phyloP scores from a whole-genome alignment of 805 yeast genomes.

The Hanseniaspora guilliermondii region DNA sequence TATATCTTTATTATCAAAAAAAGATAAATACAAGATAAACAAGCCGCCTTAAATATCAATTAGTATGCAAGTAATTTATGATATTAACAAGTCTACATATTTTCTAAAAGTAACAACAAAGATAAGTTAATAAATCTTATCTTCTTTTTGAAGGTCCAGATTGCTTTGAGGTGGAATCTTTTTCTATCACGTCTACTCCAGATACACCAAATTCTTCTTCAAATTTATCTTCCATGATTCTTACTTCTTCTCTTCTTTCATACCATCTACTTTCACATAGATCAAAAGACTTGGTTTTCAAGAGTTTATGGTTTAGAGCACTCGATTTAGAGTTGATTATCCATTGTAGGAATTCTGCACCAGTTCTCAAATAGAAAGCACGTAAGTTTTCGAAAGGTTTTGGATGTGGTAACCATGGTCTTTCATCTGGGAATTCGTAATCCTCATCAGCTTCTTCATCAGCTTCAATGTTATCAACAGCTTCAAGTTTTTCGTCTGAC shows the following conservation, averaged over 20 bases:
- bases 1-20: too few species aligned
- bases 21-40: too few species aligned
- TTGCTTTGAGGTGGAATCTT: slow-evolving; percentile 37
- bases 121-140: slow-evolving; percentile 19
- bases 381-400: slow-evolving; percentile 80
- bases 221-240: slow-evolving; percentile 73
- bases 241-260: slow-evolving; percentile 92
- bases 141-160: slow-evolving; percentile 39
- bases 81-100: background rate
- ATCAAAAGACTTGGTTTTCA: slow-evolving; percentile 81
- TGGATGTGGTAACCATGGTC: slow-evolving; percentile 97
- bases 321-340: slow-evolving; percentile 66
- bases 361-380: slow-evolving; percentile 74
- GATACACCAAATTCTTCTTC: slow-evolving; percentile 89
- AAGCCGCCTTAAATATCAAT: background rate
- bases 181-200: slow-evolving; percentile 54
- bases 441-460: slow-evolving; percentile 49
- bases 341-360: slow-evolving; percentile 84
- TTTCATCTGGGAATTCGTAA: slow-evolving; percentile 70
- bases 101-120: background rate
- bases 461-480: slow-evolving; percentile 57
- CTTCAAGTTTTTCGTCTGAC: slow-evolving; percentile 31
- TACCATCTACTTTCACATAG: slow-evolving; percentile 92
- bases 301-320: slow-evolving; percentile 77
- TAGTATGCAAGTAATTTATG: background rate